Evolutionary conservation across 306 rosid species (phyloP).

Genomic region (Begonia masoniana): DNA sequence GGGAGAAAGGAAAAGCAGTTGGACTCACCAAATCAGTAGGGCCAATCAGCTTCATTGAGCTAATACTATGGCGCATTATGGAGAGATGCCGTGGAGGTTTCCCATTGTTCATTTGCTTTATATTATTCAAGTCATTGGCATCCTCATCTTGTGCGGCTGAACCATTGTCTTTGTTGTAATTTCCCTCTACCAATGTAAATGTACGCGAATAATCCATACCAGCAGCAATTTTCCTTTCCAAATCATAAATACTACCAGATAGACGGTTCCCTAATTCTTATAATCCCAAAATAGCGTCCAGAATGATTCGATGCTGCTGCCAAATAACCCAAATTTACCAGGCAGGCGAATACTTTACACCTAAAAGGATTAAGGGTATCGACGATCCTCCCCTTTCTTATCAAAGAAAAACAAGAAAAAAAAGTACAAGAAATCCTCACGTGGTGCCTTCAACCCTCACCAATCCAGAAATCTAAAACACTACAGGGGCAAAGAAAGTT

Average conservation of each 20-base stretch:
- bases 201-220: slow-evolving; percentile 47
- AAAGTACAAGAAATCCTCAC: neutral
- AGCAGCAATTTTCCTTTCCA: slow-evolving; percentile 32
- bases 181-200: slow-evolving; percentile 29
- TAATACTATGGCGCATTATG: slow-evolving; percentile 25
- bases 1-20: neutral
- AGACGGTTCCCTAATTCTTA: neutral
- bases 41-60: slow-evolving; percentile 27
- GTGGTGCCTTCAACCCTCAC: neutral
- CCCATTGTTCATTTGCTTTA: slow-evolving; percentile 26
- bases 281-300: neutral
- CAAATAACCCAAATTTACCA: no score
- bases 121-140: slow-evolving; percentile 17
- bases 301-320: neutral
- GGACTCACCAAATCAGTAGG: slow-evolving; percentile 32
- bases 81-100: slow-evolving; percentile 47
- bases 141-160: slow-evolving; percentile 30
- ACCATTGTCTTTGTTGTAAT: slow-evolving; percentile 28
- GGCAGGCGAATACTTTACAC: no score
- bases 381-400: no score
- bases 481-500: neutral
- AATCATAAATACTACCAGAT: slow-evolving; percentile 14
- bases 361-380: no score
- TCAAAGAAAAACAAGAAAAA: no score
- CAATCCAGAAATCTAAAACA: neutral